A percentile compares a stretch with the other conserved stretches of the same genome.
These are phyloP conservation scores for Chaetomiaceae sp. DNA, from an alignment of 2,329 filamentous ascomycete genomes.

Conservation along the genomic window DNA sequence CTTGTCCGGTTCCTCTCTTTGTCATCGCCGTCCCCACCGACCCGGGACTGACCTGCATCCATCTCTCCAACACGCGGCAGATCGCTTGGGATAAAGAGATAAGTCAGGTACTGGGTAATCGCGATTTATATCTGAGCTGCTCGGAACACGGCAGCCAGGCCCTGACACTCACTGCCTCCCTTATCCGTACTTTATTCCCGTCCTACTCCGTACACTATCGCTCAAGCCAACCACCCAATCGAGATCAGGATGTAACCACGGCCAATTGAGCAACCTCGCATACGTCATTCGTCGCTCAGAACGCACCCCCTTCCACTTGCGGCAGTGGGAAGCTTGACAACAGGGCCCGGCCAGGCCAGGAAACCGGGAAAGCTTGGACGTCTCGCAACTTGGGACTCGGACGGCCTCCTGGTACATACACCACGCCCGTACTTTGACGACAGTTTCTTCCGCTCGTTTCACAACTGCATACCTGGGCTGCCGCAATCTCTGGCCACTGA, in stretches of 20 bases:
- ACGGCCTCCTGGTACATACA: too few relatives aligned
- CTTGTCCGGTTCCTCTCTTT: neutral
- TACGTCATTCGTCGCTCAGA: conserved; percentile 14
- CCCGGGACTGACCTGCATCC: neutral
- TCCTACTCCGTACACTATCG: neutral
- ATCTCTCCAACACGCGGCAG: neutral
- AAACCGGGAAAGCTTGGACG: neutral
- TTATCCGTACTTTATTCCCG: neutral
- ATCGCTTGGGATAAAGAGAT: neutral
- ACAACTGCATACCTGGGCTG: neutral
- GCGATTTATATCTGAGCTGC: neutral
- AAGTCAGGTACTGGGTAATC: too few relatives aligned
- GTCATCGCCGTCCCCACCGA: neutral
- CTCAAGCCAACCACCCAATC: conserved; percentile 4
- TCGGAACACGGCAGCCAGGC: conserved; percentile 1
- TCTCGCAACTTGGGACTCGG: neutral
- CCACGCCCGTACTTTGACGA: neutral
- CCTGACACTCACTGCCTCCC: neutral
- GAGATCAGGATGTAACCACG: conserved; percentile 1
- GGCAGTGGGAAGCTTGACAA: neutral
- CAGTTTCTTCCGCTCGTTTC: conserved; percentile 2
- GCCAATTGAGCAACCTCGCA: conserved; percentile 3
- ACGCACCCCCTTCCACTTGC: neutral
- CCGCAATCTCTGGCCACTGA: neutral
- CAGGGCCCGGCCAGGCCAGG: too few relatives aligned